A percentile compares a stretch with the other conserved stretches of the same genome.
phyloP scores from a whole-genome alignment of 495 filamentous ascomycete genomes.

The Parathielavia hyrcaniae region DNA sequence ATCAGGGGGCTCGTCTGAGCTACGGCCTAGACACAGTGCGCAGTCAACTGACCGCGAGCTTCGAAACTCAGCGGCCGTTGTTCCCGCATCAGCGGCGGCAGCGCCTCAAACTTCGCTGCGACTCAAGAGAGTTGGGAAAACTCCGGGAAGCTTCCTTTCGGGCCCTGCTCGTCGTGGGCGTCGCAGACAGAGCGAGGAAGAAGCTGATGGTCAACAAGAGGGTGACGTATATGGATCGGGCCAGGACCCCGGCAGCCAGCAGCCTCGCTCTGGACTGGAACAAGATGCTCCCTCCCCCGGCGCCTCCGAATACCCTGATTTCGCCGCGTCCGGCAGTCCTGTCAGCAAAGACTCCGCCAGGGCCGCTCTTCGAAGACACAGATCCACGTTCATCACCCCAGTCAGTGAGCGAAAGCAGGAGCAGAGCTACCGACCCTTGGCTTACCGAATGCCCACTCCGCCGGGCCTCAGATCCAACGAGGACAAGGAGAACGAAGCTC shows the following conservation, averaged over 20 bases:
- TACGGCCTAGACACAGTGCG: conserved; percentile 31
- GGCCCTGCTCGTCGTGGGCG: conserved; percentile 68
- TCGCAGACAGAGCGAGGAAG: conserved; percentile 68
- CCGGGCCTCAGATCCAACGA: conserved; percentile 51
- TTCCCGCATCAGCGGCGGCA: conserved; percentile 43
- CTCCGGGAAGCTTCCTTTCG: conserved; percentile 65
- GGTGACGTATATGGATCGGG: conserved; percentile 30
- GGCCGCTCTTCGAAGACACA: conserved; percentile 30
- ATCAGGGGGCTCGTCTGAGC: conserved; percentile 39
- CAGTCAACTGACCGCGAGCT: conserved; percentile 35
- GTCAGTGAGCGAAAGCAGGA: conserved; percentile 1
- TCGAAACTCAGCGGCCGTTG: conserved; percentile 40
- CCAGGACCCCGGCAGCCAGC: conserved; percentile 36
- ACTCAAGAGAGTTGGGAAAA: conserved; percentile 64
- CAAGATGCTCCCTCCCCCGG: conserved; percentile 35
- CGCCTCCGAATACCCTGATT: conserved; percentile 34
- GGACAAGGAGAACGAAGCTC: conserved; percentile 79
- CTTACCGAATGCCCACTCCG: conserved; percentile 60
- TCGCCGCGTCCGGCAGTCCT: conserved; percentile 41
- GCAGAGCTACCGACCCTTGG: conserved; percentile 24
- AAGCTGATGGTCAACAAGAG: conserved; percentile 41
- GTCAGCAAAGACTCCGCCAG: conserved; percentile 37
- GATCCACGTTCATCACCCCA: conserved; percentile 21
- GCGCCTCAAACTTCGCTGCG: conserved; percentile 63
- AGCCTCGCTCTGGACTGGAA: conserved; percentile 28